A percentile compares a stretch with the other conserved stretches of the same genome.
These are phyloP conservation scores for Aspergillus alliaceus DNA, from an alignment of 2,329 filamentous ascomycete genomes.

Conservation along the genomic window DNA sequence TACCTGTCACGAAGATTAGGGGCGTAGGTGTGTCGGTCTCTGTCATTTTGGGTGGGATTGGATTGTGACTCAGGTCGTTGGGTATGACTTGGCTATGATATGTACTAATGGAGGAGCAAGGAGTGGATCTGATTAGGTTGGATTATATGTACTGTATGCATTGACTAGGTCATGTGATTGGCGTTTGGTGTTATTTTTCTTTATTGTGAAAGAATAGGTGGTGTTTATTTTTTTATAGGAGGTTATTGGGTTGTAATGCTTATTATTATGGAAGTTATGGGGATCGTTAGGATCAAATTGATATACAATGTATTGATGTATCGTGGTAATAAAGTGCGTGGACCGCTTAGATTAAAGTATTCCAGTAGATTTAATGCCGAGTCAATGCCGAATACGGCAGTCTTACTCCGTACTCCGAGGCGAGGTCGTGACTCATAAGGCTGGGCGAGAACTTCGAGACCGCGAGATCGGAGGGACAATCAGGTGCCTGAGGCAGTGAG, in stretches of 20 bases:
- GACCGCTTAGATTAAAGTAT: not conserved
- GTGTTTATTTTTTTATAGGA: not conserved
- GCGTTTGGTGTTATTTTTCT: no score
- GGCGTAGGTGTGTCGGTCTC: not conserved
- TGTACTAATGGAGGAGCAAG: no score
- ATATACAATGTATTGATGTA: no score
- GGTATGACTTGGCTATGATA: not conserved
- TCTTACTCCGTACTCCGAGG: not conserved
- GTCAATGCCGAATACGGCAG: not conserved
- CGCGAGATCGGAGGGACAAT: not conserved
- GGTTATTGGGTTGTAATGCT: not conserved
- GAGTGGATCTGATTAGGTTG: not conserved
- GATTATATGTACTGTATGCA: not conserved
- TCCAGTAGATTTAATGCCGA: not conserved
- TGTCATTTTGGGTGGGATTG: not conserved
- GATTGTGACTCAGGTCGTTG: no score
- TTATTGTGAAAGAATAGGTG: no score
- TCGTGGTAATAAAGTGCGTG: not conserved
- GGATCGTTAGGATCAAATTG: no score
- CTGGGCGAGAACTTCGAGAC: not conserved
- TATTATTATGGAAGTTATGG: no score
- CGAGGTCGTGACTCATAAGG: not conserved
- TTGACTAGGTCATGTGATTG: not conserved
- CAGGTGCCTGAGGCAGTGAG: not conserved
- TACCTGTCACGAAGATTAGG: conserved; percentile 77